Evolutionary conservation across 2,329 filamentous ascomycete species (phyloP).

Genomic region (Xylaria sp.): DNA sequence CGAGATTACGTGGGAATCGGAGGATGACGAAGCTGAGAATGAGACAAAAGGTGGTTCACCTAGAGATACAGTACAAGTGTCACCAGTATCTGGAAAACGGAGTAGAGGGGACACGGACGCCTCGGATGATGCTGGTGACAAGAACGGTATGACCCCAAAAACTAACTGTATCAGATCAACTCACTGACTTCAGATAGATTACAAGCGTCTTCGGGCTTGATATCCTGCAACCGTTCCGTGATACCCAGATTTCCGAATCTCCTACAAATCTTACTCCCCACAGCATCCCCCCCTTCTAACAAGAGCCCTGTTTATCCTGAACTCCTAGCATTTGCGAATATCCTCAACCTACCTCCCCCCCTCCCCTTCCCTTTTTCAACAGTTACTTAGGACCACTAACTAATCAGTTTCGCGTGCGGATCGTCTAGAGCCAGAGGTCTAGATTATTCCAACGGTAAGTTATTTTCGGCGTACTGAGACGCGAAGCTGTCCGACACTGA

Average conservation of each 20-base stretch:
- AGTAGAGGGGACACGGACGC: conserved; percentile 45
- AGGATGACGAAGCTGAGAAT: conserved; percentile 45
- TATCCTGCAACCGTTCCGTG: conserved; percentile 37
- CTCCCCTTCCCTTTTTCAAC: conserved; percentile 23
- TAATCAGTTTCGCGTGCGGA: conserved; percentile 36
- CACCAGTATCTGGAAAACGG: conserved; percentile 49
- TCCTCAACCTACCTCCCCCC: conserved; percentile 19
- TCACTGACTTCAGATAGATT: conserved; percentile 54
- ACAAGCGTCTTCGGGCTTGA: conserved; percentile 64
- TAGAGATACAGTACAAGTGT: conserved; percentile 51
- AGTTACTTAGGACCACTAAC: conserved; percentile 43
- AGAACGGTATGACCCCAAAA: conserved; percentile 46
- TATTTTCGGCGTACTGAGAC: conserved; percentile 18
- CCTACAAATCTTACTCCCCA: conserved; percentile 26
- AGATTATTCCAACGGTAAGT: conserved; percentile 44
- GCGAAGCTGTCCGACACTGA: conserved; percentile 8
- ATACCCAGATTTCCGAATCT: conserved; percentile 25
- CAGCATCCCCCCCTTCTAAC: conserved; percentile 33
- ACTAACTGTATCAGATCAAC: background rate
- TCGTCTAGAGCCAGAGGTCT: conserved; percentile 16
- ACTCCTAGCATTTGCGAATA: conserved; percentile 37
- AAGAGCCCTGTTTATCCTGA: conserved; percentile 43
- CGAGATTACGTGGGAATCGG: conserved; percentile 52
- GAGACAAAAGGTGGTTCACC: conserved; percentile 37
- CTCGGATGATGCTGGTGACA: conserved; percentile 42